Percentiles rank a stretch among this genome's conserved stretches.
These are phyloP conservation scores for Lasiodiplodia hormozganensis DNA, from an alignment of 2,329 filamentous ascomycete genomes.

Conservation along the genomic window DNA sequence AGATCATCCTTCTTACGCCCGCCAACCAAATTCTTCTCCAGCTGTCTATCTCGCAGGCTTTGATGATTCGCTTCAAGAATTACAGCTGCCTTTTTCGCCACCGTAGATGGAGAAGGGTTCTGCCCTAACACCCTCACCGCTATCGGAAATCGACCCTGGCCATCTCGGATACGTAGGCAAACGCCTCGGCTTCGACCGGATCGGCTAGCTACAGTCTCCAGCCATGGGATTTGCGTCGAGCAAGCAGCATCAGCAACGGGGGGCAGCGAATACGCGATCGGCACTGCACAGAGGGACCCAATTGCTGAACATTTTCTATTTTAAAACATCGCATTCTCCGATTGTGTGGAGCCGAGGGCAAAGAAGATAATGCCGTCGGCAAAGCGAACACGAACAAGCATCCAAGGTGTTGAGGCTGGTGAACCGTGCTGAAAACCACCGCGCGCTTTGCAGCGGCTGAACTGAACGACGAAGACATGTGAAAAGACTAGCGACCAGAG, in stretches of 20 bases:
- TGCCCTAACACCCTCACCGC: not conserved
- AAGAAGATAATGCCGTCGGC: not conserved
- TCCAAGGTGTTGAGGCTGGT: no score
- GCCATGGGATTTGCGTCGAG: not conserved
- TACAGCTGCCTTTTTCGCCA: not conserved
- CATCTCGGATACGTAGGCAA: not conserved
- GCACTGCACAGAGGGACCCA: not conserved
- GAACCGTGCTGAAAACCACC: no score
- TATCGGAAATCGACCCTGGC: not conserved
- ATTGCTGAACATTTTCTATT: not conserved
- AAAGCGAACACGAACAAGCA: not conserved
- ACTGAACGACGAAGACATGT: not conserved
- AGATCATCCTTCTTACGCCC: not conserved
- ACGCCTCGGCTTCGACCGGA: not conserved
- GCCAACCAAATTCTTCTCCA: not conserved
- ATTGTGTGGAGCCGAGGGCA: not conserved
- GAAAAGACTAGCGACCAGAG: not conserved
- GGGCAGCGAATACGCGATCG: constrained; percentile 4
- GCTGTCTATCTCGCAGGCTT: not conserved
- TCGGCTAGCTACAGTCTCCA: not conserved
- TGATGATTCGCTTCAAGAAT: not conserved
- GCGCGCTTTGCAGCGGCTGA: not conserved
- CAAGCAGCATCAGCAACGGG: not conserved
- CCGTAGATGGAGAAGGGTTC: not conserved
- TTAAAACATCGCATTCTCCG: not conserved